Evolutionary conservation across 179 eudicot species (phyloP).

Genomic region (Beta macrorhiza): DNA sequence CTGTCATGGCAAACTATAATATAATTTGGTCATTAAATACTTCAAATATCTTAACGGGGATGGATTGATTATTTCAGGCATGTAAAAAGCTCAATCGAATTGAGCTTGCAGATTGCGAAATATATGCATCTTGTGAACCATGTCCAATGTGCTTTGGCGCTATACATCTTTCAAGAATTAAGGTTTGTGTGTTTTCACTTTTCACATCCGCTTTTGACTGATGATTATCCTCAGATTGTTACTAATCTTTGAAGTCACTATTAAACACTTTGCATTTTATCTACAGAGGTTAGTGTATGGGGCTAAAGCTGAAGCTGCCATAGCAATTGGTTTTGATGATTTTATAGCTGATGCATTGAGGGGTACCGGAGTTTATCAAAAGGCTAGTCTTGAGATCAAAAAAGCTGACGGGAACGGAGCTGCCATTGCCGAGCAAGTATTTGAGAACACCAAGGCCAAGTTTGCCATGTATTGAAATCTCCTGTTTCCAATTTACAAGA

Average conservation of each 20-base stretch:
- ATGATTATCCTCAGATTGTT: too few species aligned
- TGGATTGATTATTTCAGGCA: slow-evolving; percentile 47
- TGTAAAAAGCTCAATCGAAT: slow-evolving; percentile 69
- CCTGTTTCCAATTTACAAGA: slow-evolving; percentile 7
- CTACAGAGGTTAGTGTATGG: slow-evolving; percentile 85
- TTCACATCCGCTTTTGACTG: neutral
- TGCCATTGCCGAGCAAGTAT: slow-evolving; percentile 74
- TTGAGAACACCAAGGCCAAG: slow-evolving; percentile 81
- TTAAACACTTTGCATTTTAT: neutral
- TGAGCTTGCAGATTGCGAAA: slow-evolving; percentile 80
- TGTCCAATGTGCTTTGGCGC: slow-evolving; percentile 95
- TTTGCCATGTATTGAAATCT: slow-evolving; percentile 49
- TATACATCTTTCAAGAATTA: slow-evolving; percentile 74
- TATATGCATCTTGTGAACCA: slow-evolving; percentile 85
- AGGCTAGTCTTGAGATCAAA: slow-evolving; percentile 74
- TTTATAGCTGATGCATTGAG: slow-evolving; percentile 85
- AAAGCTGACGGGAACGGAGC: slow-evolving; percentile 79
- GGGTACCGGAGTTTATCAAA: slow-evolving; percentile 85
- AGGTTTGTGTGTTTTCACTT: slow-evolving; percentile 34
- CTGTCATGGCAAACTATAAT: neutral
- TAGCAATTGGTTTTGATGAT: slow-evolving; percentile 74
- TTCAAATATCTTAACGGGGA: neutral
- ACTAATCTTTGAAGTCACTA: too few species aligned
- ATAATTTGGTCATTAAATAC: neutral
- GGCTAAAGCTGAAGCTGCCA: slow-evolving; percentile 93